Evolutionary conservation across 345 rosid genomes (phyloP).

Genomic region (Durio zibethinus): DNA sequence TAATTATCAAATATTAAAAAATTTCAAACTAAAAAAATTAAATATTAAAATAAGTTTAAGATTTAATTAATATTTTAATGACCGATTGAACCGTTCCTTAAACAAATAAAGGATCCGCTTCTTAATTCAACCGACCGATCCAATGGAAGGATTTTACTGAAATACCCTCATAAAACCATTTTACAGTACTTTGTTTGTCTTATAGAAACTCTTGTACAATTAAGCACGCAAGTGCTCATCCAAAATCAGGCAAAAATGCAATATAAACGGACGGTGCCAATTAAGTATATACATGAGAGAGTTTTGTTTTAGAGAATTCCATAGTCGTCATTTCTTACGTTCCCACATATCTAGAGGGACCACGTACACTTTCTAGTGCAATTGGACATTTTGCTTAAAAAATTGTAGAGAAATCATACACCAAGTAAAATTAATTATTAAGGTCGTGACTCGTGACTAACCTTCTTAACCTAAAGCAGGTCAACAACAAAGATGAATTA

Average conservation of each 20-base stretch:
- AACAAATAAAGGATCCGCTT: no score
- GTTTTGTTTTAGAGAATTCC: neutral
- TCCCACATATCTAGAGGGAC: neutral
- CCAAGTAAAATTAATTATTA: conserved; percentile 13
- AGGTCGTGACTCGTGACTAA: neutral
- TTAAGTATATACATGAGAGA: no score
- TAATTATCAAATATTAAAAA: no score
- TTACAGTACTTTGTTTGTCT: neutral
- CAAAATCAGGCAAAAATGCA: conserved; percentile 1
- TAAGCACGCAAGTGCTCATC: neutral
- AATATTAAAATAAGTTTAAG: no score
- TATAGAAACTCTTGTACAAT: neutral
- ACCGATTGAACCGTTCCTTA: no score
- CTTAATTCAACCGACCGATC: no score
- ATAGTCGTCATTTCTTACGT: conserved; percentile 14
- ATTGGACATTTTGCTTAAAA: conserved; percentile 3
- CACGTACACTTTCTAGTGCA: neutral
- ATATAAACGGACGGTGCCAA: no score
- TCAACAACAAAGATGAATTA: neutral
- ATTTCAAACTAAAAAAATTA: no score
- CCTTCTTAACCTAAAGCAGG: neutral
- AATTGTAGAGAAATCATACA: neutral
- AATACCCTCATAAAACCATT: no score
- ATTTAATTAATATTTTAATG: no score
- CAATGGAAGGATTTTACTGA: no score